phyloP scores from a whole-genome alignment of 1,284 basidiomycete species.

The Cutaneotrichosporon sp. region DNA sequence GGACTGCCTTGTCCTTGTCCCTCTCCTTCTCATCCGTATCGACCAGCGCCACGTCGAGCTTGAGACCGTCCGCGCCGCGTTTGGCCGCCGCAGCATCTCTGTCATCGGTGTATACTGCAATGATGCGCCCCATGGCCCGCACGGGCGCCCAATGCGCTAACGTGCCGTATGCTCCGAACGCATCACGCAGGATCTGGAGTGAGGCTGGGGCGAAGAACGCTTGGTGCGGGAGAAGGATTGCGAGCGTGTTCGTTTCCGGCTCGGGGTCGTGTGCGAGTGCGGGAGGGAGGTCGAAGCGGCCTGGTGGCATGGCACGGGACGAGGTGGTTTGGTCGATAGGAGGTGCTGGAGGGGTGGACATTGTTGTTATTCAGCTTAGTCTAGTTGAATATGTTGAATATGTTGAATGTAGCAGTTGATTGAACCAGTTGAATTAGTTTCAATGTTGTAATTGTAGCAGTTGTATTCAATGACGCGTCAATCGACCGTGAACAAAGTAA shows the following conservation, averaged over 20 bases:
- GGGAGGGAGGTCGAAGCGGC: constrained; percentile 21
- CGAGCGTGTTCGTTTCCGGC: constrained; percentile 64
- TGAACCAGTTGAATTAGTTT: too few species aligned
- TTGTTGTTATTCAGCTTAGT: too few species aligned
- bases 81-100: constrained; percentile 47
- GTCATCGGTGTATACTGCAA: constrained; percentile 71
- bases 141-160: constrained; percentile 85
- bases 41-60: constrained; percentile 27
- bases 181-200: constrained; percentile 64
- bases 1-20: background rate
- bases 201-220: constrained; percentile 68
- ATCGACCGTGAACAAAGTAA: too few species aligned
- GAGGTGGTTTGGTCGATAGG: background rate
- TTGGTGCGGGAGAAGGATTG: constrained; percentile 64
- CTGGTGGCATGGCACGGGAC: constrained; percentile 3
- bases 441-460: too few species aligned
- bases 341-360: background rate
- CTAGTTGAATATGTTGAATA: background rate
- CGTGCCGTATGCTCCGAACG: constrained; percentile 70
- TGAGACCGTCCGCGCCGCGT: constrained; percentile 45
- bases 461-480: too few species aligned
- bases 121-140: constrained; percentile 72
- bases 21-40: background rate
- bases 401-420: too few species aligned
- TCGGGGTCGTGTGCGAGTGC: constrained; percentile 23